These are phyloP conservation scores for Aspergillus ustus DNA, from an alignment of 2,329 filamentous ascomycete species.

Conservation along the genomic window DNA sequence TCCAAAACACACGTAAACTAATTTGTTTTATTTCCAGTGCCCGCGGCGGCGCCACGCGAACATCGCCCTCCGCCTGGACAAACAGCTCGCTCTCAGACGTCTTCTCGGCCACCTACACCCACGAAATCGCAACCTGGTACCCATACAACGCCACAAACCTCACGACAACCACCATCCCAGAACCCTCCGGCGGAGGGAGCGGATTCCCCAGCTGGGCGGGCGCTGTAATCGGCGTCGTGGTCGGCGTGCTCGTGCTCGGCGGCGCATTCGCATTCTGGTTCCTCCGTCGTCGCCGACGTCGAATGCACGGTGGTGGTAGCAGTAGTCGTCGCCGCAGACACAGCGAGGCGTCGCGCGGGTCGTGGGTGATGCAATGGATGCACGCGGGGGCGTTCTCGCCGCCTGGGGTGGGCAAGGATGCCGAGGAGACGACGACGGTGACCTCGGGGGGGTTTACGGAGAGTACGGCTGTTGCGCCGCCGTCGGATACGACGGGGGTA, in stretches of 20 bases:
- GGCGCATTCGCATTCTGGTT: conserved; percentile 23
- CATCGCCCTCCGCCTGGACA: conserved; percentile 14
- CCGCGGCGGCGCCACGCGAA: conserved; percentile 11
- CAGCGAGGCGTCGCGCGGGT: conserved; percentile 4
- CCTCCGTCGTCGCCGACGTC: conserved; percentile 21
- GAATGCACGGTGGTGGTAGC: too few relatives aligned
- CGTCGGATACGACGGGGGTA: background rate
- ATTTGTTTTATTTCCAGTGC: background rate
- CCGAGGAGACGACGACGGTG: conserved; percentile 1
- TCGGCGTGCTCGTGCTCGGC: conserved; percentile 26
- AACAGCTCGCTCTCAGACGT: conserved; percentile 13
- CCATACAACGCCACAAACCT: conserved; percentile 49
- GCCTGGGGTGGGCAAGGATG: background rate
- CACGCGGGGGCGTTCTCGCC: conserved; percentile 4
- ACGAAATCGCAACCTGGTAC: conserved; percentile 19
- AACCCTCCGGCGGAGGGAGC: background rate
- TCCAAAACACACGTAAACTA: too few relatives aligned
- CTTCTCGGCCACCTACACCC: conserved; percentile 14
- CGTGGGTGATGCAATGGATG: conserved; percentile 18
- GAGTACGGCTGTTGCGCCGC: background rate
- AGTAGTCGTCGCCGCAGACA: background rate
- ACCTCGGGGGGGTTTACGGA: conserved; percentile 3
- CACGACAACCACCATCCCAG: background rate
- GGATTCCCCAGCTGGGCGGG: conserved; percentile 61
- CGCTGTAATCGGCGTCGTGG: conserved; percentile 52